A percentile compares a stretch with the other conserved stretches of the same genome.
phyloP scores from a whole-genome alignment of 768 basidiomycete species.

The Ramaria rubella region DNA sequence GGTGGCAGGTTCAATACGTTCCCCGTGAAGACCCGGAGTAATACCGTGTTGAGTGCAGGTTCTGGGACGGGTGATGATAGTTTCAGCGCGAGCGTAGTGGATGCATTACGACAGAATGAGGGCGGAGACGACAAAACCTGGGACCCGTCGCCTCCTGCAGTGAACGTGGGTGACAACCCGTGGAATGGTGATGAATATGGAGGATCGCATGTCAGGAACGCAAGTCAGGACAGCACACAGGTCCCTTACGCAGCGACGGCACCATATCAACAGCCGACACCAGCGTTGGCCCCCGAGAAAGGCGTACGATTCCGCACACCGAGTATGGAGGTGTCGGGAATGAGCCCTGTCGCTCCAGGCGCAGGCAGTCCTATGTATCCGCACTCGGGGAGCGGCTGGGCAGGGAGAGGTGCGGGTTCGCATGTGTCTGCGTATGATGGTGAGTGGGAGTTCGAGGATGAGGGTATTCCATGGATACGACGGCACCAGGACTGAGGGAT shows the following conservation, averaged over 20 bases:
- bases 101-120: conserved; percentile 1
- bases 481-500: conserved; percentile 5
- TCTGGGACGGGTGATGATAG: background rate
- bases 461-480: conserved; percentile 10
- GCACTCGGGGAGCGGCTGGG: background rate
- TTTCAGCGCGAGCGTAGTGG: conserved; percentile 3
- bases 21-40: conserved; percentile 33
- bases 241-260: background rate
- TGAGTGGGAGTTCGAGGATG: conserved; percentile 13
- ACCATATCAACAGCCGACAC: background rate
- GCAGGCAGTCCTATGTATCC: conserved; percentile 7
- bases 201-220: background rate
- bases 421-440: conserved; percentile 5
- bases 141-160: background rate
- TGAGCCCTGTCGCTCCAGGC: conserved; percentile 3
- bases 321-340: conserved; percentile 8
- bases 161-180: background rate
- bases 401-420: background rate
- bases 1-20: conserved; percentile 63
- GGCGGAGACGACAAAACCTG: background rate
- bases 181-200: background rate
- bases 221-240: conserved; percentile 1
- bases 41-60: background rate
- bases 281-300: background rate
- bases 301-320: conserved; percentile 10